These are phyloP conservation scores for Symbiodinium natans DNA, from an alignment of 73 alveolate genomes.

Conservation along the genomic window DNA sequence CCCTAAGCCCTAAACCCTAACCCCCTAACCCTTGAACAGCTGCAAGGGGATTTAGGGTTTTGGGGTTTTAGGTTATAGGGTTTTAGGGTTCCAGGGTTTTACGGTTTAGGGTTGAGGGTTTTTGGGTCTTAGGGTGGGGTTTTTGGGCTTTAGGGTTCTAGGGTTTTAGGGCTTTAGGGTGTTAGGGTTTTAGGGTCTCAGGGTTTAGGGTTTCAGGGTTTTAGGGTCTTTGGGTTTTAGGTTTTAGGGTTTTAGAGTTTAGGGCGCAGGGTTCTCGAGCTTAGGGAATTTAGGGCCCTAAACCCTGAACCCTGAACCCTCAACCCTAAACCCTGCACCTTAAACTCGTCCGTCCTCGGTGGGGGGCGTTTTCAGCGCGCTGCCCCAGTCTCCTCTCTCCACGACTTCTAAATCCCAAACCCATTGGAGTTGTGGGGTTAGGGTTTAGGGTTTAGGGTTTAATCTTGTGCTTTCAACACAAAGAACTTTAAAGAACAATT, in stretches of 20 bases:
- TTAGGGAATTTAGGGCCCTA: neutral
- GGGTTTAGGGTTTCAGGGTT: neutral
- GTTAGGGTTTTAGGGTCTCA: too few species aligned
- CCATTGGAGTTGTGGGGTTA: neutral
- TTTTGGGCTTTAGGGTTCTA: neutral
- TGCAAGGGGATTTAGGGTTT: too few species aligned
- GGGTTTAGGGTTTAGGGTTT: too few species aligned
- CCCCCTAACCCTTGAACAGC: too few species aligned
- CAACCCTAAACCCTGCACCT: neutral
- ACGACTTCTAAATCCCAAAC: neutral
- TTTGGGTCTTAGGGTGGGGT: neutral
- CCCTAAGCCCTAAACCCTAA: too few species aligned
- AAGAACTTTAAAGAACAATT: too few species aligned
- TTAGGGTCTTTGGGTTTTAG: neutral
- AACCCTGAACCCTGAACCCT: too few species aligned
- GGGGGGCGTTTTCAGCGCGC: constrained; percentile 71
- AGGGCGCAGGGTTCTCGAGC: neutral
- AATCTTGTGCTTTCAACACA: too few species aligned
- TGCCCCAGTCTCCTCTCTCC: constrained; percentile 44
- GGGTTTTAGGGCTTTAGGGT: too few species aligned
- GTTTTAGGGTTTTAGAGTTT: neutral
- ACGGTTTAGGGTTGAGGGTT: neutral
- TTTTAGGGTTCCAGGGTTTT: too few species aligned
- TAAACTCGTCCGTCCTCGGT: constrained; percentile 11
- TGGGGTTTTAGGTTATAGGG: too few species aligned